A percentile compares a stretch with the other conserved stretches of the same genome.
These are phyloP conservation scores for Malbranchea zuffiana DNA, from an alignment of 2,329 filamentous ascomycete genomes.

Conservation along the genomic window DNA sequence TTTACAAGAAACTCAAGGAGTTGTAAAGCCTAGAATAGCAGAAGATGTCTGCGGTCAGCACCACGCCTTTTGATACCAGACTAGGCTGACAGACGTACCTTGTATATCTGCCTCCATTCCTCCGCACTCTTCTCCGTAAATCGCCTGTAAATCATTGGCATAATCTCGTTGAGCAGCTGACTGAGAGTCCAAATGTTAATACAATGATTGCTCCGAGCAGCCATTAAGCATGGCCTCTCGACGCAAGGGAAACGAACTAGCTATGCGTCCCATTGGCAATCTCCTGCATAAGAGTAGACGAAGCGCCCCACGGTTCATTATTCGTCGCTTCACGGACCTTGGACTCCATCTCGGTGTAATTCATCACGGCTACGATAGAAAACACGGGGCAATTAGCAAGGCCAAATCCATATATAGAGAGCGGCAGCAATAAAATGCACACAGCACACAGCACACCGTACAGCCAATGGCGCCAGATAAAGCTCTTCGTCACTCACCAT, in stretches of 20 bases:
- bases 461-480: background rate
- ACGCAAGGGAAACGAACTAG: slow-evolving; percentile 55
- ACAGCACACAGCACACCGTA: background rate
- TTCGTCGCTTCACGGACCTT: slow-evolving; percentile 93
- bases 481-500: slow-evolving; percentile 51
- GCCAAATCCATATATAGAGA: background rate
- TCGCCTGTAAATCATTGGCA: slow-evolving; percentile 99
- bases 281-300: slow-evolving; percentile 83
- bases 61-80: no score
- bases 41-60: no score
- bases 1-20: slow-evolving; percentile 72
- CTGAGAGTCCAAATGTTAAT: slow-evolving; percentile 44
- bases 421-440: no score
- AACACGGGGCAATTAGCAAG: slow-evolving; percentile 9
- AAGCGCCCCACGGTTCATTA: slow-evolving; percentile 93
- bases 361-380: slow-evolving; percentile 70
- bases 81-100: slow-evolving; percentile 51
- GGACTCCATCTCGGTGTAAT: slow-evolving; percentile 87
- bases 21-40: slow-evolving; percentile 56
- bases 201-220: no score
- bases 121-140: slow-evolving; percentile 98
- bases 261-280: slow-evolving; percentile 97
- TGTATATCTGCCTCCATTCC: slow-evolving; percentile 99
- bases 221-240: no score
- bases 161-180: slow-evolving; percentile 95